phyloP scores from a whole-genome alignment of 1,284 basidiomycete species.

The Cutaneotrichosporon daszewskae region DNA sequence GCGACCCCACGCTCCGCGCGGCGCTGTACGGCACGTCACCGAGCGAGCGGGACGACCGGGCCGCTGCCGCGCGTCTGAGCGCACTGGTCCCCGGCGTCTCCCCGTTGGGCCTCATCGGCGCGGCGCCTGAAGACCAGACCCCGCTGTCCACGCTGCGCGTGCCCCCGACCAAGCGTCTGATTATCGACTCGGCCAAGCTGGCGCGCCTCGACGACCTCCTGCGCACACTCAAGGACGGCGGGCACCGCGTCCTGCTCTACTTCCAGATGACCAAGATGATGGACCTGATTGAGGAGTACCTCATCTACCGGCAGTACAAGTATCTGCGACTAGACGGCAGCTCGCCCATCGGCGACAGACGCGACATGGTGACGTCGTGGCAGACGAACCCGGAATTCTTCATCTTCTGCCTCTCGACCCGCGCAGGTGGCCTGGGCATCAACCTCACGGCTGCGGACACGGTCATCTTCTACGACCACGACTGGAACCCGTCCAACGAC shows the following conservation, averaged over 20 bases:
- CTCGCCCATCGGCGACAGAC: slow-evolving; percentile 89
- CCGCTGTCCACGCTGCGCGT: slow-evolving; percentile 84
- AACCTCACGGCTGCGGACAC: slow-evolving; percentile 97
- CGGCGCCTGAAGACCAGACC: slow-evolving; percentile 67
- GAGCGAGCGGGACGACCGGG: slow-evolving; percentile 59
- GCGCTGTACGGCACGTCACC: slow-evolving; percentile 81
- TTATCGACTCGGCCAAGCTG: slow-evolving; percentile 95
- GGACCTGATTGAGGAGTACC: slow-evolving; percentile 98
- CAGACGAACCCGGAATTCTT: slow-evolving; percentile 95
- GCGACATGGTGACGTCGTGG: slow-evolving; percentile 99
- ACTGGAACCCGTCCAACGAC: slow-evolving; percentile 99
- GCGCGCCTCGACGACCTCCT: slow-evolving; percentile 82
- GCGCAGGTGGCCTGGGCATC: slow-evolving; percentile 96
- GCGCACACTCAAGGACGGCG: slow-evolving; percentile 85
- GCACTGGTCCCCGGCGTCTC: slow-evolving; percentile 59
- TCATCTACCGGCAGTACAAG: slow-evolving; percentile 97
- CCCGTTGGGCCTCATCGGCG: slow-evolving; percentile 63
- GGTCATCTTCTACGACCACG: slow-evolving; percentile 94
- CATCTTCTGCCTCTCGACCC: slow-evolving; percentile 90
- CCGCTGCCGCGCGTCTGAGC: slow-evolving; percentile 55
- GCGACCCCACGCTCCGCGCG: slow-evolving; percentile 60
- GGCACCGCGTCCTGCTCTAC: slow-evolving; percentile 93
- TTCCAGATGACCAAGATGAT: slow-evolving; percentile 99
- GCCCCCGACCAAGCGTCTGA: slow-evolving; percentile 89
- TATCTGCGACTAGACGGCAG: slow-evolving; percentile 93